Evolutionary conservation across 1,139 yeast species (phyloP), one percentile per base, ranked within the genome.

Genomic region (Candida tetrigidarum): DNA sequence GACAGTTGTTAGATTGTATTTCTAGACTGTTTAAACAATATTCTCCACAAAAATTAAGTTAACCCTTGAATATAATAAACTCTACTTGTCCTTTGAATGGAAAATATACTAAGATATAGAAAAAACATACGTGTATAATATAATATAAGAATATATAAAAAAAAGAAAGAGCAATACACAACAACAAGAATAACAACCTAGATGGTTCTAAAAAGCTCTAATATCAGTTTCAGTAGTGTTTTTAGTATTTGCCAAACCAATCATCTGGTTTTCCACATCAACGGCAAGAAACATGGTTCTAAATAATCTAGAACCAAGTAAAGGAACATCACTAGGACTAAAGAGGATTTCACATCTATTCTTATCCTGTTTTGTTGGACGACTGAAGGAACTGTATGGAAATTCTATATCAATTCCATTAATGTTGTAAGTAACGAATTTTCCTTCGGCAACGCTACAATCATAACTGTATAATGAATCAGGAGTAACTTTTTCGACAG

Each of bases 201-300:
- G 10, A 25, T 5, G 2, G n/a, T 12, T 28, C 15, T 28, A 32
- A 18, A 32, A 32, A 32, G 35, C 35, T 32, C 35, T 33, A 9
- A 37, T 15, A 16, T 42, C 36, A 12, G 34, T 23, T 32, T 42
- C 38, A 5, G 41, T 29, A 11, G 45, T 38, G 16, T 43, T 29
- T 25, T 43, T 43, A 4, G 27, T 6, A 11, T 14, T 25, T 6
- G 45, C 45, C 18, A 43, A 25, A 22, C 45, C 45, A 25, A 32
- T 5, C 14, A 22, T 18, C 14, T 39, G 5, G 2, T 36, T 18
- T 20, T 43, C 46, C 25, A 28, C 28, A 30, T 39, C 34, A 12
- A 43, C 34, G 2, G 39, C 46, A 30, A 39, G 12, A 23, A 34
- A 35, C 28, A 43, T 39, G 19, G 39, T 28, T 43, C 46, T 43